Evolutionary conservation across 2,329 filamentous ascomycete species (phyloP), one percentile per base, ranked within the genome.

Genomic region (Aspergillus persii): DNA sequence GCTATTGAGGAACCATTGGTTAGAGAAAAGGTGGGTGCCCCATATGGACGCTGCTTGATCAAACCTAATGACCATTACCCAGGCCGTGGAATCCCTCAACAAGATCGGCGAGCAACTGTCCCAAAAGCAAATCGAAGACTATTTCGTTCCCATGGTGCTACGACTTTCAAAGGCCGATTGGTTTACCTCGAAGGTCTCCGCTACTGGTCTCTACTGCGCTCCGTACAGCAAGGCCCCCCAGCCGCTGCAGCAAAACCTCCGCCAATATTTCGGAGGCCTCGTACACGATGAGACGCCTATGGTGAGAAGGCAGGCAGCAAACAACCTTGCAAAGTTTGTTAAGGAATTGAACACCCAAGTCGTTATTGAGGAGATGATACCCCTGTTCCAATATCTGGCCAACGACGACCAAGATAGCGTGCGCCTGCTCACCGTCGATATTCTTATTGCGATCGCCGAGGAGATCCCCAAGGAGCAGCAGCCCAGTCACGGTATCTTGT

Each of bases 141-240:
- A 93, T 79, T 98, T 98, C 81, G 94, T 99, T 69, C 95, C 95
- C 63, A 89, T 99, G 73, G 93, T 93, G 61, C 86, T 96, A 73
- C 92, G 95, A 74, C 90, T 99, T 62, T 96, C 95, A 66, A 99
- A 98, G 85, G 95, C 95, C 79, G 95, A 99, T 80, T 99, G 95
- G 95, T 99, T 99, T 79, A 99, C 95, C 59, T 98, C 95, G 66
- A 99, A 98, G 81, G 95, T 99, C 66, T 99, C 95, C 33, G 95
- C 94, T 63, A 96, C 94, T 66, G 95, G 95, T 63, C 89, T 99
- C 63, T 99, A 94, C 82, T 95, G 91, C 75, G 86, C 88, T 52
- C 94, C 95, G 65, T 99, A 99, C 83, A 89, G 88, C 71, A 96
- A 96, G 82, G 92, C 95, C 61, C 89, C 92, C 57, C 85, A 89